Percentiles rank a stretch among this genome's conserved stretches.
These are phyloP conservation scores for Talaromyces sp. DNA, from an alignment of 2,329 filamentous ascomycete genomes.

Conservation along the genomic window DNA sequence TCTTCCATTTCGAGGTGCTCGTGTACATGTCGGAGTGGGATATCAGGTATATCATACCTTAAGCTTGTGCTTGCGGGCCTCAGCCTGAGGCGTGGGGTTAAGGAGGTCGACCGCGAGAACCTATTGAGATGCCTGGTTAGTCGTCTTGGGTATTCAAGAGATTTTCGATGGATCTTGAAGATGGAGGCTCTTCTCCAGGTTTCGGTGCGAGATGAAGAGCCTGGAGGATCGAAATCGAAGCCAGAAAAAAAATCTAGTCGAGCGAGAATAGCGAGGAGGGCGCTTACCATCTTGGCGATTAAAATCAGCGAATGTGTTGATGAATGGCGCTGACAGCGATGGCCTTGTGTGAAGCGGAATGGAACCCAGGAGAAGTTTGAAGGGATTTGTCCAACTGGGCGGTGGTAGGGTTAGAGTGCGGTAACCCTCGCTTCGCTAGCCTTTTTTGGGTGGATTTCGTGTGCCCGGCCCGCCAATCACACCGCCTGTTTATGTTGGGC, in stretches of 20 bases:
- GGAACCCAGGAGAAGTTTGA: slow-evolving; percentile 38
- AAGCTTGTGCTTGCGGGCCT: slow-evolving; percentile 99
- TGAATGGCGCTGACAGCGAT: slow-evolving; percentile 47
- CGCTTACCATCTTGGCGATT: slow-evolving; percentile 49
- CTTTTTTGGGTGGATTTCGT: slow-evolving; percentile 25
- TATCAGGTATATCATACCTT: slow-evolving; percentile 74
- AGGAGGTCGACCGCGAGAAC: slow-evolving; percentile 99
- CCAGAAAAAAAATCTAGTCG: not conserved
- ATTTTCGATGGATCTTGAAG: not conserved
- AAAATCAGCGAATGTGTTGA: slow-evolving; percentile 45
- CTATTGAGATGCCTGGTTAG: too few species aligned
- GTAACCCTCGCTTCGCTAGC: slow-evolving; percentile 43
- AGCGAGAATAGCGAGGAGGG: not conserved
- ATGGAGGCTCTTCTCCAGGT: not conserved
- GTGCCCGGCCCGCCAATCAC: slow-evolving; percentile 21
- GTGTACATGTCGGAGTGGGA: slow-evolving; percentile 12
- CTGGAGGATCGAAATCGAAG: not conserved
- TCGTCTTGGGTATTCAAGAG: too few species aligned
- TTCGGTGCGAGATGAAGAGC: not conserved
- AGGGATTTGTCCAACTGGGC: slow-evolving; percentile 35
- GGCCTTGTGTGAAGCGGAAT: slow-evolving; percentile 41
- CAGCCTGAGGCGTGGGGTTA: slow-evolving; percentile 95
- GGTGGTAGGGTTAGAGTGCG: slow-evolving; percentile 31
- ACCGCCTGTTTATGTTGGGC: slow-evolving; percentile 1
- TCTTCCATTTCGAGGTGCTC: slow-evolving; percentile 5